Evolutionary conservation across 2,329 filamentous ascomycete species (phyloP).

Genomic region (Ascochyta viciae-villosae): DNA sequence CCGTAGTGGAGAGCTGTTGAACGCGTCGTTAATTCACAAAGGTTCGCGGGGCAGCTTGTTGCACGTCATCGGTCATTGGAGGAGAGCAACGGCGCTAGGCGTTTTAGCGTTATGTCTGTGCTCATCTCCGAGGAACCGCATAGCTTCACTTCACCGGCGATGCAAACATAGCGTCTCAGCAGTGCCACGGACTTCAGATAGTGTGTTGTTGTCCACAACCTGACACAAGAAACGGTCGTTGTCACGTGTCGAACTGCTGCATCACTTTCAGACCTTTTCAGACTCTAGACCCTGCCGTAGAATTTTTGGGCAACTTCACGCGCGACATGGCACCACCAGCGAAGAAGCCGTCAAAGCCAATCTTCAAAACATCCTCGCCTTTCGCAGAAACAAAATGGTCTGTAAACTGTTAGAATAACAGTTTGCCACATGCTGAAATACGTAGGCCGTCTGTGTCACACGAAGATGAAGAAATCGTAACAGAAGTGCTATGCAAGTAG

Average conservation of each 20-base stretch:
- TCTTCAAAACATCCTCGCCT: slow-evolving; percentile 71
- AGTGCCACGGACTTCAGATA: not conserved
- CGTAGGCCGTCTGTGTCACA: slow-evolving; percentile 66
- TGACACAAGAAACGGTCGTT: too few species aligned
- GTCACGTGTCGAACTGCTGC: not conserved
- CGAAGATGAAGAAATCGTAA: slow-evolving; percentile 67
- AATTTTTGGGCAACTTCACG: not conserved
- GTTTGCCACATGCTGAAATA: slow-evolving; percentile 14
- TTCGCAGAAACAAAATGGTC: slow-evolving; percentile 69
- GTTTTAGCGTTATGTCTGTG: not conserved
- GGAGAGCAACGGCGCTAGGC: not conserved
- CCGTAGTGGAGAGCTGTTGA: slow-evolving; percentile 74
- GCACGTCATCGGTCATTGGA: slow-evolving; percentile 18
- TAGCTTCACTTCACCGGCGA: not conserved
- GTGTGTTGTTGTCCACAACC: not conserved
- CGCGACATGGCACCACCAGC: slow-evolving; percentile 31
- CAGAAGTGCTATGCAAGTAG: slow-evolving; percentile 73
- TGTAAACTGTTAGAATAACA: slow-evolving; percentile 15
- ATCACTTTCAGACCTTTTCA: not conserved
- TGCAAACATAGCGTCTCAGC: not conserved
- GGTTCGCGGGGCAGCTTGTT: slow-evolving; percentile 15
- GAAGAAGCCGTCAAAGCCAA: slow-evolving; percentile 54
- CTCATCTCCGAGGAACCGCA: slow-evolving; percentile 10
- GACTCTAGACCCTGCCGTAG: not conserved
- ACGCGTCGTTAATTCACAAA: slow-evolving; percentile 20